Evolutionary conservation across 2,329 filamentous ascomycete species (phyloP), one percentile per base, ranked within the genome.

Genomic region (Ascocoryne sarcoides): DNA sequence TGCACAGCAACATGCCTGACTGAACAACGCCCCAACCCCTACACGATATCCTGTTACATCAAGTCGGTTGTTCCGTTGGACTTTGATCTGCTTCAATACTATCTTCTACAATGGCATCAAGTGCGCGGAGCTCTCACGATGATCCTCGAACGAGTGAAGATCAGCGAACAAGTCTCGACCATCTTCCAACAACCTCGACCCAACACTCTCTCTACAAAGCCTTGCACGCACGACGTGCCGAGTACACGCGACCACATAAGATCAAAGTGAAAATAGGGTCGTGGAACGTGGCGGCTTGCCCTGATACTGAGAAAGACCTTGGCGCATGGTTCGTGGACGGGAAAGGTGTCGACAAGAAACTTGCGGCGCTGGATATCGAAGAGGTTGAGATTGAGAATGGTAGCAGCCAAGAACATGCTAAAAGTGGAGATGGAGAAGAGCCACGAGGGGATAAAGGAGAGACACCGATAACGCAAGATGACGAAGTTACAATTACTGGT

Each of bases 261-360:
- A 76, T 95, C 52, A 81, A 80, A 49, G 75, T 98, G 62, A 95
- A 95, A 64, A 73, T 98, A 37, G 92, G 90, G 31, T 83, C 85
- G 0, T 98, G 92, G 92, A 98, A 98, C 62, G 86, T 95, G 12
- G 92, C 88, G 3, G 80, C 82, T 1, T 80, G 84, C 49, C 78
- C 84, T 10, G 87, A 84, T 17, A 88, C 87, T 0, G 88, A 95
- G 61, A 84, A 86, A 51, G 92, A 96, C 58, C 66, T 98, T 4
- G 83, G 78, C 5, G 77, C 75, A 21, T 98, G 92, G 92, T 95
- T 98, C 59, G 73, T 93, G 5, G 70, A 79, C 9, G 84, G 82
- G 12, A 76, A 83, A 54, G 85, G 84, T 4, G 63, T 89, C 5
- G 75, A 82, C 44, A 68, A 79, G 39, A 65, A 68, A 14, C 61